A percentile compares a stretch with the other conserved stretches of the same genome.
Evolutionary conservation across 495 filamentous ascomycete genomes (phyloP).

Genomic region (Penicillium coprophilum): DNA sequence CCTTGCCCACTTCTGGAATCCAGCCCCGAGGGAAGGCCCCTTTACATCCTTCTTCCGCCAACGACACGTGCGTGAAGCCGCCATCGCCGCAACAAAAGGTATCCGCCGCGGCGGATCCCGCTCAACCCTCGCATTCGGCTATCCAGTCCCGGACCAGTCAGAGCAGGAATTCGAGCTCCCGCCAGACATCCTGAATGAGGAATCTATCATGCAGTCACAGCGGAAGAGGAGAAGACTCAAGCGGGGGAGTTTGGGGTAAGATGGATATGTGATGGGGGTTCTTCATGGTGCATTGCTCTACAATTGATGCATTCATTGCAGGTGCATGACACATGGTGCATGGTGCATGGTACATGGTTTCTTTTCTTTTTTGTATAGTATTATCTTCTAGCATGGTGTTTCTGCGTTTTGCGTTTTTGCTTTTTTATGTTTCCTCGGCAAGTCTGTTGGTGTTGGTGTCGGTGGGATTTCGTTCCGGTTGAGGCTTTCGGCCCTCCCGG

Average conservation of each 20-base stretch:
- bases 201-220: conserved; percentile 63
- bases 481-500: neutral
- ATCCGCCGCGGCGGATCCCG: conserved; percentile 43
- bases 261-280: neutral
- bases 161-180: conserved; percentile 75
- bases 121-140: conserved; percentile 66
- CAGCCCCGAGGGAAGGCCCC: conserved; percentile 53
- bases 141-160: conserved; percentile 69
- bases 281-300: too few relatives aligned
- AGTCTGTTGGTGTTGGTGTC: neutral
- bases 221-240: conserved; percentile 55
- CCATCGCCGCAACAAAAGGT: conserved; percentile 56
- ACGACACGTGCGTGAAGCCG: conserved; percentile 70
- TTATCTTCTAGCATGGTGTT: conserved; percentile 2
- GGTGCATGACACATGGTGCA: too few relatives aligned
- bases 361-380: neutral
- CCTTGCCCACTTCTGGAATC: conserved; percentile 9
- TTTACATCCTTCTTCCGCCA: conserved; percentile 86
- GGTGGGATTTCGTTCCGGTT: neutral
- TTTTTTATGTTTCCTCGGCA: neutral
- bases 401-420: neutral
- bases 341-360: neutral
- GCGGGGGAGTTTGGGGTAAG: conserved; percentile 34
- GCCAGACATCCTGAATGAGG: conserved; percentile 63
- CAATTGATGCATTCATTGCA: too few relatives aligned